A percentile compares a stretch with the other conserved stretches of the same genome.
phyloP scores from a whole-genome alignment of 208 protist genomes.

The Leishmania amazonensis region DNA sequence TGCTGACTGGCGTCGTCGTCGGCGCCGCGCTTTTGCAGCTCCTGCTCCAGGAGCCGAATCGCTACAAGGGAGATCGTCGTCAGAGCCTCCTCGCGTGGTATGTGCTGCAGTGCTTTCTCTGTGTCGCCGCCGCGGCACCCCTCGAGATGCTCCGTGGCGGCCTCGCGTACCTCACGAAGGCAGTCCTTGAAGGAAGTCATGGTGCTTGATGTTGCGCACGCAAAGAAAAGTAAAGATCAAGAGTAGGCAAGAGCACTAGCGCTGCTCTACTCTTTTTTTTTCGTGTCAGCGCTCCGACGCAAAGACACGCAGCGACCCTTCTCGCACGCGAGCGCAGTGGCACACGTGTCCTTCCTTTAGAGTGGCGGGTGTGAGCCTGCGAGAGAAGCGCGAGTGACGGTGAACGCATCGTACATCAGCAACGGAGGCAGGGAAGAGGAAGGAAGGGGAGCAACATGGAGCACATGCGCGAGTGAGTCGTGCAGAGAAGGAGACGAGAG shows the following conservation, averaged over 20 bases:
- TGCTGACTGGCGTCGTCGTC: neutral
- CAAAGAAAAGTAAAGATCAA: neutral
- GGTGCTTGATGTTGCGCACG: neutral
- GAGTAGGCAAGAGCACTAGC: neutral
- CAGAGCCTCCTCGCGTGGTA: conserved; percentile 35
- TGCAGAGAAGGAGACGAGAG: neutral
- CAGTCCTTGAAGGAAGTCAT: conserved; percentile 33
- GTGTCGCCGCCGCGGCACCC: conserved; percentile 12
- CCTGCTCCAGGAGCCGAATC: conserved; percentile 46
- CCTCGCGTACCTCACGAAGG: conserved; percentile 19
- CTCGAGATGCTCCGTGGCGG: conserved; percentile 28
- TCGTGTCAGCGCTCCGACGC: neutral
- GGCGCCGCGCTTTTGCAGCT: conserved; percentile 6
- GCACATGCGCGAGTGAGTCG: neutral
- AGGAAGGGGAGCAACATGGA: neutral
- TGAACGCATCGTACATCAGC: neutral
- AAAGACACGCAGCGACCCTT: neutral
- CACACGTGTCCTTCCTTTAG: neutral
- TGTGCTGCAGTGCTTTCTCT: conserved; percentile 5
- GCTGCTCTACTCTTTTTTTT: neutral
- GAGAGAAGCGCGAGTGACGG: neutral
- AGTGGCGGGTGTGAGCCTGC: too few species aligned
- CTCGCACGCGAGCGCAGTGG: neutral
- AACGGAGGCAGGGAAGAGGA: neutral
- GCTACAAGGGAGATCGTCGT: conserved; percentile 43